Percentiles rank a stretch among this genome's conserved stretches.
Evolutionary conservation across 2,329 filamentous ascomycete genomes (phyloP).

Genomic region (Geosmithia flava): DNA sequence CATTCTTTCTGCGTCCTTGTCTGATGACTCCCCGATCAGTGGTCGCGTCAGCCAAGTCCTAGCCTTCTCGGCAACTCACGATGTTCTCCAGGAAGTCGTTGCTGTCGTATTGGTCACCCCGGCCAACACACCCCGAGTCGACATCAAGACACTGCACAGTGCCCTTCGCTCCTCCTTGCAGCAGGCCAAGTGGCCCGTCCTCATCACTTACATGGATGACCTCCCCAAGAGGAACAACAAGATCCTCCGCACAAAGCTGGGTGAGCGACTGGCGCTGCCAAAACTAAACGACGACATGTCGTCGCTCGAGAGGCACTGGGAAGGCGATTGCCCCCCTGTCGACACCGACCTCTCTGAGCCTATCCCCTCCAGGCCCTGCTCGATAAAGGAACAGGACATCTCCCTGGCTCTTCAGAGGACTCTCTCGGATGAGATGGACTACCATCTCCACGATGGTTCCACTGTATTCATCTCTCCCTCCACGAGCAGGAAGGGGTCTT

Average conservation of each 20-base stretch:
- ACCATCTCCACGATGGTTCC: slow-evolving; percentile 5
- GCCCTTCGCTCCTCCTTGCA: slow-evolving; percentile 33
- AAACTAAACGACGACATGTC: slow-evolving; percentile 29
- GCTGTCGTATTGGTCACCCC: slow-evolving; percentile 38
- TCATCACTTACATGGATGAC: slow-evolving; percentile 42
- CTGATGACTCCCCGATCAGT: slow-evolving; percentile 26
- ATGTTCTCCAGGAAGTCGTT: slow-evolving; percentile 43
- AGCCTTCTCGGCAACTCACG: slow-evolving; percentile 39
- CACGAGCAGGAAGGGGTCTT: not conserved
- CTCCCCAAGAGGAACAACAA: slow-evolving; percentile 45
- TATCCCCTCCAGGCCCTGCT: slow-evolving; percentile 23
- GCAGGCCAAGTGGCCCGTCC: slow-evolving; percentile 37
- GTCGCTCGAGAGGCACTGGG: slow-evolving; percentile 32
- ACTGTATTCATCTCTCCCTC: slow-evolving; percentile 11
- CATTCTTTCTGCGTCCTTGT: slow-evolving; percentile 31
- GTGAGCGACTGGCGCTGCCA: slow-evolving; percentile 30
- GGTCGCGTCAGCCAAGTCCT: slow-evolving; percentile 33
- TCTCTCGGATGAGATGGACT: slow-evolving; percentile 6
- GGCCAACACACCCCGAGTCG: slow-evolving; percentile 25
- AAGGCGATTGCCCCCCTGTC: slow-evolving; percentile 32
- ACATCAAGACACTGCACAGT: slow-evolving; percentile 33
- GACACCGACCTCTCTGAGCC: slow-evolving; percentile 30
- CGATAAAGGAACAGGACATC: slow-evolving; percentile 15
- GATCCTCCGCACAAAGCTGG: slow-evolving; percentile 39
- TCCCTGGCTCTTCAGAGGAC: slow-evolving; percentile 9